Evolutionary conservation across 2,329 filamentous ascomycete genomes (phyloP), one percentile per base, ranked within the genome.

Genomic region (Elsinoe arachidis): DNA sequence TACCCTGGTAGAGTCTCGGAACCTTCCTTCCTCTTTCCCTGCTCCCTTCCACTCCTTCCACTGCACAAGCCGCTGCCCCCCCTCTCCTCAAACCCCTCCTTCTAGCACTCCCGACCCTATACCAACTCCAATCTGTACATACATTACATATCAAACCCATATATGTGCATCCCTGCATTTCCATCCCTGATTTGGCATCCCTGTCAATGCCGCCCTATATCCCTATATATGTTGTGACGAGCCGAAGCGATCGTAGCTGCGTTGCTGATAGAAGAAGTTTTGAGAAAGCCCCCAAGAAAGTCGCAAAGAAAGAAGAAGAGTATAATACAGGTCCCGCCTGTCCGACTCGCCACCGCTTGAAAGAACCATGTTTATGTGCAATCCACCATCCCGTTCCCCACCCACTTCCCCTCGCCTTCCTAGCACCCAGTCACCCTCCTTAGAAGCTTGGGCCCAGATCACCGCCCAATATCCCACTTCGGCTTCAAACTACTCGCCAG

Each of bases 401-500:
- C n/a, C n/a, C n/a, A n/a, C 23, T 26, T 26, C 9, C 26, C 26
- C 26, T 30, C 26, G 6, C 3, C 23, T 26, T 6, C 6, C 23
- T 26, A 3, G 3, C 23, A 26, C 23, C 23, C 6, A 3, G 3
- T 26, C 23, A 26, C 6, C 3, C 23, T 6, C 23, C 23, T 26
- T 6, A 3, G 23, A 26, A 44, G 41, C 9, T 5, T 46, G 41
- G 21, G 2, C 5, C 5, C 5, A 23, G n/a, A 14, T 39, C 21
- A 54, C 15, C 51, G 51, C 21, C 33, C 33, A n/a, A 83, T 72
- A 66, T 79, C 74, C 78, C 80, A 80, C 58, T 73, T 74, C 35
- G 83, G 83, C 64, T 73, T 73, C 68, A 86, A 71, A 62, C 83
- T 75, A n/a, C 71, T 72, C 58, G 75, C 72, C 69, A 92, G 72